Evolutionary conservation across 2,329 filamentous ascomycete genomes (phyloP), one percentile per base, ranked within the genome.

Genomic region (Xylaria sp.): DNA sequence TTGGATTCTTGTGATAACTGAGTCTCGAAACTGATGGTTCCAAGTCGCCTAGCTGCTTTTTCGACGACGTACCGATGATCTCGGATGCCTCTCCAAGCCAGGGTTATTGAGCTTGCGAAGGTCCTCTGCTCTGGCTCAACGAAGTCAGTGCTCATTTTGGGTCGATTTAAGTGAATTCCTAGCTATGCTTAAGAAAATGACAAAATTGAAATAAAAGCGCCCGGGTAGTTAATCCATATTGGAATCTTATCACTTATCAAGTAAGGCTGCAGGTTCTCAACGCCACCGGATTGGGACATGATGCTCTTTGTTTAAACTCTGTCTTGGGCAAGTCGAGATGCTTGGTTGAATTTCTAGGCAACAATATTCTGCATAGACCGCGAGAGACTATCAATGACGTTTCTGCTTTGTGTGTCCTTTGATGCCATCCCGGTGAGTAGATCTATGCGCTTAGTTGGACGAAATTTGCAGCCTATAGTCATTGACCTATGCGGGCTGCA

Each of bases 31-130:
- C 4, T 21, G 45, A 53, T 45, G 8, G 59, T 8, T 21, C 32
- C 3, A 14, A 69, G 59, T 21, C 42, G 56, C 12, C 1, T 58
- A 3, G 68, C 68, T 39, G 68, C 64, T n/a, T 61, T 32, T 55
- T 42, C 47, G 12, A 70, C 57, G 17, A 61, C 42, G 12, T 17
- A 8, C 1, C 21, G 50, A 19, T 53, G 19, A 24, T 67, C 24
- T 17, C 64, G 60, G 50, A 67, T 57, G 12, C 34, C 61, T 48
- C 55, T 50, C 67, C 67, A 68, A 30, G 61, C 64, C 14, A 21
- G 30, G 1, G 42, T 17, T 34, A 55, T 34, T 34, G 32, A 58
- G 17, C 21, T 2, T 9, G 57, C 61, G 19, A 64, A 58, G 27
- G 12, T n/a, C 6, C 3, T 21, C 27, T 68, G 59, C 27, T 24